Conservation (phyloP, 257 asterid genomes). For the Solanum arcanum region DNA sequence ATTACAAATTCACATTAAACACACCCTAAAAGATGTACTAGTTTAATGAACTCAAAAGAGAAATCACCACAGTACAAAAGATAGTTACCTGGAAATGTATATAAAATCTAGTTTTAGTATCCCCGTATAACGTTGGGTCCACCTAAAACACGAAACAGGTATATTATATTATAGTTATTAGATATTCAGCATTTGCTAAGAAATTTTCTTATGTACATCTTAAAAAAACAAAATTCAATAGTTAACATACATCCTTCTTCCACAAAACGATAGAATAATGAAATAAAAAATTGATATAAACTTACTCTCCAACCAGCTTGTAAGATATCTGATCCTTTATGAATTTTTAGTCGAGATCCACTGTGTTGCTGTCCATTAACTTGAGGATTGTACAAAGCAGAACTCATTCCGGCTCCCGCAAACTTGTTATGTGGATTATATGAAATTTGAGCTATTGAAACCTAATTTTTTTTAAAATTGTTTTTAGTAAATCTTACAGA, state of each 20-base stretch:
- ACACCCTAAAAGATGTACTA: too few species aligned
- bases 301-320: background rate
- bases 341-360: too few species aligned
- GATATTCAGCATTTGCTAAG: too few species aligned
- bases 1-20: too few species aligned
- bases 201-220: background rate
- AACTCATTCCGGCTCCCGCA: too few species aligned
- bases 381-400: too few species aligned
- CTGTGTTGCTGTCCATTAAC: too few species aligned
- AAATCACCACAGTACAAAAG: background rate
- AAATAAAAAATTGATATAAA: background rate
- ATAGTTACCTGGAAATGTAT: background rate
- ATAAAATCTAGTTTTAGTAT: background rate
- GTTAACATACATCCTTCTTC: too few species aligned
- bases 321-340: too few species aligned
- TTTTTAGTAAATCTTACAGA: too few species aligned
- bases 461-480: background rate
- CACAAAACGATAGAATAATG: too few species aligned
- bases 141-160: background rate
- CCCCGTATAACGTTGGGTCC: background rate
- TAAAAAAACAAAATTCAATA: background rate
- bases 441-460: background rate
- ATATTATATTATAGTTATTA: too few species aligned
- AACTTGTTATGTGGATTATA: background rate
- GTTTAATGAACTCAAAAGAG: background rate